Conservation (phyloP, 129 eudicot genomes). For the Ambrosia trifida region DNA sequence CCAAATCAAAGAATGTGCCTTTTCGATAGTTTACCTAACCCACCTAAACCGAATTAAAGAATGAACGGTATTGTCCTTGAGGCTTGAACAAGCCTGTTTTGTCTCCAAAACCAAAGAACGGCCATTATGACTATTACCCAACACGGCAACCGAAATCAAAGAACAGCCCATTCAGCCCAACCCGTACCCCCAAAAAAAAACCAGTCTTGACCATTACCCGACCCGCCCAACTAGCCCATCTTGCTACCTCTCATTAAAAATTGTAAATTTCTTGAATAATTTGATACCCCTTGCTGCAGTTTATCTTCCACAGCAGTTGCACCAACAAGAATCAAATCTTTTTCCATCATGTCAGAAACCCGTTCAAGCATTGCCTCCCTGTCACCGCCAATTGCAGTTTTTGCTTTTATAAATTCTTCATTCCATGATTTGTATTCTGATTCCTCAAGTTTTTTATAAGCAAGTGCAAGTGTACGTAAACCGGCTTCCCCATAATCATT, state of each 20-base stretch:
- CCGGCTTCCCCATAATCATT: constrained; percentile 97
- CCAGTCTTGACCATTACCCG: background rate
- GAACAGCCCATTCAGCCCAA: background rate
- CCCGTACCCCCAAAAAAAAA: background rate
- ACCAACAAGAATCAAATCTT: constrained; percentile 85
- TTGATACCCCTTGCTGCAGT: constrained; percentile 81
- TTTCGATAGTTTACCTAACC: background rate
- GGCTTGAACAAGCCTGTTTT: background rate
- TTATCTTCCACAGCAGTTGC: constrained; percentile 99
- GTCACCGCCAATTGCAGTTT: constrained; percentile 81
- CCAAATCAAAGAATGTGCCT: background rate
- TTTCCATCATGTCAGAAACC: constrained; percentile 80
- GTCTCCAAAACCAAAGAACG: background rate
- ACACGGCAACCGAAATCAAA: constrained; percentile 1
- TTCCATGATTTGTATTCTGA: constrained; percentile 79
- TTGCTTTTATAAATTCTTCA: constrained; percentile 83
- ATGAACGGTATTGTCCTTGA: background rate
- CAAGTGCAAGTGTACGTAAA: constrained; percentile 85
- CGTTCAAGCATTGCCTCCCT: constrained; percentile 82
- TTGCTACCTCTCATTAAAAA: background rate
- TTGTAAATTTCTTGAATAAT: background rate
- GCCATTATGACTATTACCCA: background rate
- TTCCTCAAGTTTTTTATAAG: constrained; percentile 75
- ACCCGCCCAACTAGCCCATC: background rate
- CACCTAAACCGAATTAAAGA: background rate